Evolutionary conservation across 805 yeast species (phyloP).

Genomic region (Cyberlindnera euphorbiiphila): DNA sequence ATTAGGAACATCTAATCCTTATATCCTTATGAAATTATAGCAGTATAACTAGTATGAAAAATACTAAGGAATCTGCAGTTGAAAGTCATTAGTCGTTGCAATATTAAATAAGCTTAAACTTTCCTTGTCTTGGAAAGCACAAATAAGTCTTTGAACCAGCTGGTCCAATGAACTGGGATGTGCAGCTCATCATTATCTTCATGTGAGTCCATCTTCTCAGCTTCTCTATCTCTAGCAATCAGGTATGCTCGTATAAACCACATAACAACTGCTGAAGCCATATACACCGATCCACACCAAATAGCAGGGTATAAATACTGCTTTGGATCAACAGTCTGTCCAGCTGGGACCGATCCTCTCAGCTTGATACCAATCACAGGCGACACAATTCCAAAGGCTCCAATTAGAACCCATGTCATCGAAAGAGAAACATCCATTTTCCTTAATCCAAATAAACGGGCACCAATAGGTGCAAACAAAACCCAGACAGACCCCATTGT

Average conservation of each 20-base stretch:
- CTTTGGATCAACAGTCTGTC: constrained; percentile 34
- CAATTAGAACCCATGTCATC: constrained; percentile 51
- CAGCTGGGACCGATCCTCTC: constrained; percentile 31
- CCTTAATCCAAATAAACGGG: constrained; percentile 50
- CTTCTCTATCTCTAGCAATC: constrained; percentile 43
- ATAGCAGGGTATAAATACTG: constrained; percentile 52
- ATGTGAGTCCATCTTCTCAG: constrained; percentile 22
- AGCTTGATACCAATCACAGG: constrained; percentile 58
- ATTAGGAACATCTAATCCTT: no score
- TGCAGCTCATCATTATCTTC: constrained; percentile 29
- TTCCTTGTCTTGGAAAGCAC: constrained; percentile 13
- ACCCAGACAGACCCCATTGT: constrained; percentile 63
- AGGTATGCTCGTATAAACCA: constrained; percentile 52
- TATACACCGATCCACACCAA: constrained; percentile 53
- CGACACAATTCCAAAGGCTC: constrained; percentile 47
- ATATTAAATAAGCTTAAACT: constrained; percentile 7
- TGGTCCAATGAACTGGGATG: constrained; percentile 13
- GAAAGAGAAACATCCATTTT: constrained; percentile 47
- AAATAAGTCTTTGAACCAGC: constrained; percentile 10
- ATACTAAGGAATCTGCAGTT: no score
- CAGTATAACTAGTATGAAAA: no score
- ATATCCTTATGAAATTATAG: no score
- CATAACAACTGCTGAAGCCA: constrained; percentile 41
- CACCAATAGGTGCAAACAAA: constrained; percentile 46
- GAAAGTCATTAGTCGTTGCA: no score